These are phyloP conservation scores for Microcyclosporella mali DNA, from an alignment of 2,329 filamentous ascomycete species.

Conservation along the genomic window DNA sequence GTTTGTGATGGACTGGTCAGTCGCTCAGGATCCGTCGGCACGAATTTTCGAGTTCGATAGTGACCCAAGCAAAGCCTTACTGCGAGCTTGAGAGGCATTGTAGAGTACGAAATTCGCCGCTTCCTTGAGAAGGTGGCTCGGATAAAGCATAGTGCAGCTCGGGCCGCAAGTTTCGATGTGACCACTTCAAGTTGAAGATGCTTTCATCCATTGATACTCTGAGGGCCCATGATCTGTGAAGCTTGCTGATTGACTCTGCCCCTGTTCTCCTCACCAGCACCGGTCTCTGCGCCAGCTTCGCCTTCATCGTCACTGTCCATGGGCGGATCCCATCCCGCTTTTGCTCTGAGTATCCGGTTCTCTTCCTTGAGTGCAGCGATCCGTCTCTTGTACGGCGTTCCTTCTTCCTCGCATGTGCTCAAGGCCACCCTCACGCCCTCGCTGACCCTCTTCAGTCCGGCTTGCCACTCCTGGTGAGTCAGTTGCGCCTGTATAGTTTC, in stretches of 20 bases:
- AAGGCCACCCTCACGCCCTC: slow-evolving; percentile 38
- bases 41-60: no score
- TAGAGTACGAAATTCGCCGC: no score
- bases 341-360: slow-evolving; percentile 40
- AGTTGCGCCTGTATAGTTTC: slow-evolving; percentile 42
- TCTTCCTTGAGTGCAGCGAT: slow-evolving; percentile 42
- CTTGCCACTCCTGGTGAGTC: slow-evolving; percentile 46
- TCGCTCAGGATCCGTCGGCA: no score
- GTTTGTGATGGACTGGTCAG: no score
- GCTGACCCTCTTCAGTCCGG: slow-evolving; percentile 38
- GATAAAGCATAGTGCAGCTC: no score
- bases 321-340: slow-evolving; percentile 42
- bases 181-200: no score
- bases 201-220: no score
- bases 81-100: no score
- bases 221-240: neutral
- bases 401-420: slow-evolving; percentile 34
- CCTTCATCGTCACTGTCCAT: slow-evolving; percentile 37
- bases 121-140: no score
- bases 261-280: slow-evolving; percentile 1
- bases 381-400: slow-evolving; percentile 32
- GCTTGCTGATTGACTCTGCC: neutral
- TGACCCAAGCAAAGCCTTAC: no score
- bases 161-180: no score
- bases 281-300: slow-evolving; percentile 25